These are phyloP conservation scores for Pleurotus sapidus DNA, from an alignment of 768 basidiomycete species.

Conservation along the genomic window DNA sequence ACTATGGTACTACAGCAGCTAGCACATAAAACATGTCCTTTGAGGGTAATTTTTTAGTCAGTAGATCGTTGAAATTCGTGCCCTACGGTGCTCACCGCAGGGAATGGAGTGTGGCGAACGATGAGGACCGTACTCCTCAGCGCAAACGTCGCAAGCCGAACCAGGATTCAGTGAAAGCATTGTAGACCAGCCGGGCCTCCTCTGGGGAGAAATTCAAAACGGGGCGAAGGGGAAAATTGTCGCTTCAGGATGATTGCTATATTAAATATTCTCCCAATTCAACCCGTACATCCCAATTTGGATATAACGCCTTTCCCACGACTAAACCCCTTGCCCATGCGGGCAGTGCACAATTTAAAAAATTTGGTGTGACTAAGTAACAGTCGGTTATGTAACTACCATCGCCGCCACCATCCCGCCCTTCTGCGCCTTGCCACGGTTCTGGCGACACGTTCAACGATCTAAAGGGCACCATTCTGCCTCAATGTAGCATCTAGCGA, in stretches of 20 bases:
- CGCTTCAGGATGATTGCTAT: slow-evolving; percentile 7
- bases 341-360: background rate
- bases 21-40: slow-evolving; percentile 81
- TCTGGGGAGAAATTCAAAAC: slow-evolving; percentile 34
- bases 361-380: background rate
- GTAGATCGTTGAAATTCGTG: background rate
- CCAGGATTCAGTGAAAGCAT: slow-evolving; percentile 85
- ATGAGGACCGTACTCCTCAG: slow-evolving; percentile 77
- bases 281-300: slow-evolving; percentile 5
- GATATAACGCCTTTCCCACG: slow-evolving; percentile 3
- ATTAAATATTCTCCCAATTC: slow-evolving; percentile 3
- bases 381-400: no score
- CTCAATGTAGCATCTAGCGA: background rate
- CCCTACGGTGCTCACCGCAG: slow-evolving; percentile 52
- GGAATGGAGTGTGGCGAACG: slow-evolving; percentile 78
- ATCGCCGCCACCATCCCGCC: background rate
- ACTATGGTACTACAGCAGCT: slow-evolving; percentile 77
- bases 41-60: background rate
- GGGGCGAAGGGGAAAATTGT: slow-evolving; percentile 39
- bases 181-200: slow-evolving; percentile 40
- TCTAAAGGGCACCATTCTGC: background rate
- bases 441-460: background rate
- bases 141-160: slow-evolving; percentile 88
- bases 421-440: background rate
- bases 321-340: slow-evolving; percentile 2